phyloP scores from a whole-genome alignment of 768 basidiomycete species.

The Candolleomyces aberdarensis region DNA sequence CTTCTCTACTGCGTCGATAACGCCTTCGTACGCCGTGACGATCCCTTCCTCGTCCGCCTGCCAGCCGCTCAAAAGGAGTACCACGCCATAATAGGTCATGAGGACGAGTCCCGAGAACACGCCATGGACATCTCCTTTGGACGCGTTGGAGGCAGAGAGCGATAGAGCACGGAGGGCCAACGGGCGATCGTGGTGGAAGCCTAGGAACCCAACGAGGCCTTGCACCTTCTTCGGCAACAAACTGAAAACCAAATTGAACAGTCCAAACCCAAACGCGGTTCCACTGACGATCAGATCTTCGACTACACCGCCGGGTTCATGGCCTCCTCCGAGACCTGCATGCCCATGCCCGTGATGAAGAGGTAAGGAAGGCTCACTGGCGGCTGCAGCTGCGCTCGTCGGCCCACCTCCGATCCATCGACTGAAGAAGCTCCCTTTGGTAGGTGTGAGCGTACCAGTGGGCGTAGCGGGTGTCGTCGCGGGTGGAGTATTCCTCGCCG shows the following conservation, averaged over 20 bases:
- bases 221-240: constrained; percentile 68
- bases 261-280: constrained; percentile 70
- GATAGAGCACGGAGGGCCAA: constrained; percentile 67
- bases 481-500: neutral
- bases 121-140: constrained; percentile 66
- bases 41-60: constrained; percentile 71
- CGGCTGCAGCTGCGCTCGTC: constrained; percentile 13
- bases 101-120: constrained; percentile 76
- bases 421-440: constrained; percentile 33
- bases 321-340: constrained; percentile 8
- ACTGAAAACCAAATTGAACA: constrained; percentile 81
- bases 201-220: constrained; percentile 72
- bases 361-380: constrained; percentile 17
- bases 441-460: constrained; percentile 11
- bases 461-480: constrained; percentile 3
- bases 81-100: constrained; percentile 77
- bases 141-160: constrained; percentile 63
- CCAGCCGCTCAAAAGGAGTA: constrained; percentile 69
- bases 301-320: constrained; percentile 45
- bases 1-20: constrained; percentile 58
- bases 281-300: constrained; percentile 76
- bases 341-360: constrained; percentile 13
- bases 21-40: constrained; percentile 56
- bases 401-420: constrained; percentile 26
- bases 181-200: constrained; percentile 69